phyloP scores from a whole-genome alignment of 768 basidiomycete species.

The Hortiboletus campestris region DNA sequence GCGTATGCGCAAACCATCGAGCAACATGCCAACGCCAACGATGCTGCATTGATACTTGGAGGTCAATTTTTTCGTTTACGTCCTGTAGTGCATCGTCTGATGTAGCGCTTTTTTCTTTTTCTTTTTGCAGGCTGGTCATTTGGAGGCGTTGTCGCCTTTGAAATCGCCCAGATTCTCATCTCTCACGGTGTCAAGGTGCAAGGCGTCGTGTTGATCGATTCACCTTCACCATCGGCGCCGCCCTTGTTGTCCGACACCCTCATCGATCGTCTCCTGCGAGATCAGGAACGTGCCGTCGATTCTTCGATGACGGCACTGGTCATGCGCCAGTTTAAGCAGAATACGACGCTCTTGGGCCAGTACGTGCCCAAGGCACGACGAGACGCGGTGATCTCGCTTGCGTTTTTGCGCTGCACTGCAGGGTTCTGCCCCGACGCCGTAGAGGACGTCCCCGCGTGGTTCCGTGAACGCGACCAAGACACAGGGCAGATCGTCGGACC shows the following conservation, averaged over 20 bases:
- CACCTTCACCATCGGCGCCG: slow-evolving; percentile 55
- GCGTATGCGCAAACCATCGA: slow-evolving; percentile 46
- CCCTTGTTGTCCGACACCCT: slow-evolving; percentile 51
- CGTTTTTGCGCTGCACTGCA: slow-evolving; percentile 53
- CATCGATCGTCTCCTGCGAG: slow-evolving; percentile 45
- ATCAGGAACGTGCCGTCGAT: slow-evolving; percentile 27
- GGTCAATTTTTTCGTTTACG: slow-evolving; percentile 36
- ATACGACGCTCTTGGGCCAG: slow-evolving; percentile 42
- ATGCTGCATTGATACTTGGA: slow-evolving; percentile 49
- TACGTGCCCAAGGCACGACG: slow-evolving; percentile 39
- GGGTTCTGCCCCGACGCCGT: slow-evolving; percentile 38
- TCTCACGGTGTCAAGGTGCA: slow-evolving; percentile 41
- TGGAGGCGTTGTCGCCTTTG: slow-evolving; percentile 71
- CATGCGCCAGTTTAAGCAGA: slow-evolving; percentile 49
- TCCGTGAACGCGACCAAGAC: slow-evolving; percentile 40
- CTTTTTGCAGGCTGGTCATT: slow-evolving; percentile 67
- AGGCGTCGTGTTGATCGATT: slow-evolving; percentile 67
- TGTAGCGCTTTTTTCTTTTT: no score
- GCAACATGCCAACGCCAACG: slow-evolving; percentile 30
- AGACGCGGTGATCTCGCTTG: slow-evolving; percentile 36
- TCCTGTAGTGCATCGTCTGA: not conserved
- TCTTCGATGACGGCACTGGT: slow-evolving; percentile 38
- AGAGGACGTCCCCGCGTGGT: slow-evolving; percentile 47
- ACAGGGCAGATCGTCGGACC: slow-evolving; percentile 30
- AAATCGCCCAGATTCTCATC: slow-evolving; percentile 51